Conservation (phyloP, 495 filamentous ascomycete genomes). For the Neurospora sp. region DNA sequence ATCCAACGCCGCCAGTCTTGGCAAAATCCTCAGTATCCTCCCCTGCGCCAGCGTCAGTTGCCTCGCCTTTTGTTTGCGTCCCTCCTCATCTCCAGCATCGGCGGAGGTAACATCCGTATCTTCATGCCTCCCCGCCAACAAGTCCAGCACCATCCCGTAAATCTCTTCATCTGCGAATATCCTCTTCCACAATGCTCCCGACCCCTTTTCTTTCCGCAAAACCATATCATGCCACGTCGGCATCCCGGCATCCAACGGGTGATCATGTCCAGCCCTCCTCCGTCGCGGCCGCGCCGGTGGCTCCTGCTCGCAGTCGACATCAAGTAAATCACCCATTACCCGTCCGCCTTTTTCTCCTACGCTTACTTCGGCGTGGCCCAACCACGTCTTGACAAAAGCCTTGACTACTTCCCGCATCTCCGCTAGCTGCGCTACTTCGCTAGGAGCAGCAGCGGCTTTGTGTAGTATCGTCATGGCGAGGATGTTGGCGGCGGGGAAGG, state of each 20-base stretch:
- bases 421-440: constrained; percentile 59
- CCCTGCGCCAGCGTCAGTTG: constrained; percentile 72
- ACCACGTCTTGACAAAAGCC: constrained; percentile 58
- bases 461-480: constrained; percentile 59
- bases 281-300: constrained; percentile 27
- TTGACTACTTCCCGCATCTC: constrained; percentile 51
- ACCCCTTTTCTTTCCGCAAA: constrained; percentile 36
- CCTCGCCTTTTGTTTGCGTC: constrained; percentile 22
- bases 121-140: constrained; percentile 44
- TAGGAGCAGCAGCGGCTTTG: constrained; percentile 53
- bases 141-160: constrained; percentile 52
- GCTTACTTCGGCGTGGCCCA: constrained; percentile 57
- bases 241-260: background rate
- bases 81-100: background rate
- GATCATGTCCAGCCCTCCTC: background rate
- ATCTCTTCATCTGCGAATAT: constrained; percentile 57
- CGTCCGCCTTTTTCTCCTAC: constrained; percentile 60
- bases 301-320: constrained; percentile 50
- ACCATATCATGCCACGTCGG: constrained; percentile 17
- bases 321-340: constrained; percentile 59
- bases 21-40: constrained; percentile 59
- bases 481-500: constrained; percentile 55
- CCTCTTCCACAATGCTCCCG: constrained; percentile 62
- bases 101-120: constrained; percentile 13
- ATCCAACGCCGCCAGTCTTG: constrained; percentile 54